A percentile compares a stretch with the other conserved stretches of the same genome.
Evolutionary conservation across 163 green algal species (phyloP).

Genomic region (Scenedesmus sp.): DNA sequence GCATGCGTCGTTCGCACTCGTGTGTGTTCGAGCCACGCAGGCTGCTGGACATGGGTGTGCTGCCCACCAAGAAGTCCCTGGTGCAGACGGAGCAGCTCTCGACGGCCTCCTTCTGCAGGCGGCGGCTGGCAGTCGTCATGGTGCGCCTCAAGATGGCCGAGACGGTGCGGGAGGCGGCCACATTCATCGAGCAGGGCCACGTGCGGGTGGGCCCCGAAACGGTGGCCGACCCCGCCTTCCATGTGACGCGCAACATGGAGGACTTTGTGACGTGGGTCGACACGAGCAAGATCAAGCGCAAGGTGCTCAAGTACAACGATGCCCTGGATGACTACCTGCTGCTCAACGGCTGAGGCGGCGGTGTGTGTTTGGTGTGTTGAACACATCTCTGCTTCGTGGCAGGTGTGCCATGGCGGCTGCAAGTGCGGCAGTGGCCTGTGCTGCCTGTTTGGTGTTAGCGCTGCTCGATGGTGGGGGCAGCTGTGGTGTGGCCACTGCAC

Average conservation of each 20-base stretch:
- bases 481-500: too few species aligned
- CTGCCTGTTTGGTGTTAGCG: too few species aligned
- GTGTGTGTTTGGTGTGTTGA: background rate
- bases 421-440: background rate
- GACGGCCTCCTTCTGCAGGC: conserved; percentile 92
- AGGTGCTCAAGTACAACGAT: conserved; percentile 98
- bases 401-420: background rate
- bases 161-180: conserved; percentile 92
- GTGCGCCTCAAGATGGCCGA: conserved; percentile 96
- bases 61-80: conserved; percentile 95
- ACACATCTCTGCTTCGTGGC: background rate
- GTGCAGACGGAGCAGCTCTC: conserved; percentile 93
- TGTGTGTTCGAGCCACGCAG: conserved; percentile 60
- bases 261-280: conserved; percentile 99
- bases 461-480: too few species aligned
- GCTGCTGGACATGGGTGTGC: conserved; percentile 95
- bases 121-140: conserved; percentile 95
- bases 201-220: conserved; percentile 95
- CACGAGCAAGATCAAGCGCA: conserved; percentile 97
- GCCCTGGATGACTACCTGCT: conserved; percentile 96
- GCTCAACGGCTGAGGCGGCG: conserved; percentile 60
- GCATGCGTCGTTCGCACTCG: too few species aligned
- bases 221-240: conserved; percentile 92
- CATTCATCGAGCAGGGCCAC: conserved; percentile 97
- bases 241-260: conserved; percentile 94